Evolutionary conservation across 129 eudicot genomes (phyloP), one percentile per base, ranked within the genome.

Genomic region (Saposhnikovia divaricata): DNA sequence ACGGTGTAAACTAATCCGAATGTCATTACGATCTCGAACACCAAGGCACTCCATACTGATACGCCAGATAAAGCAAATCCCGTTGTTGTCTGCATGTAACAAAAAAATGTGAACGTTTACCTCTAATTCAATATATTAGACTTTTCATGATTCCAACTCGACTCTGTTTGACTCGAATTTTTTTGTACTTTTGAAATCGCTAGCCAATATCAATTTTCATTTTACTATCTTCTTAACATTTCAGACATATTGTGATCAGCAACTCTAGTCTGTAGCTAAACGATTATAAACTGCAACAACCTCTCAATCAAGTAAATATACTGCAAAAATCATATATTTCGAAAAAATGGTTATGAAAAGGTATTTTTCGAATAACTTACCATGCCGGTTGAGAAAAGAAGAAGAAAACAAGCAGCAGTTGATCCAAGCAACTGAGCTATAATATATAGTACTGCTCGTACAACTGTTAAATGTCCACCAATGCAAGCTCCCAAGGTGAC

Each of bases 1-100:
- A 88, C 91, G 9, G 89, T 88, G 89, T 88, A 88, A 9, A 88
- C 92, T 38, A 88, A 83, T n/a, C 89, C 89, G 74, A 88, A 89
- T 4, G 92, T 89, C 88, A 89, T 86, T 46, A 84, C 92, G 43
- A 89, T 86, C 79, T 86, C 90, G 61, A 86, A 86, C 11, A 84
- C 90, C 7, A 89, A 71, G 0, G 77, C 92, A 46, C 79, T 81
- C 90, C 88, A 84, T 37, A 89, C 85, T 0, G 92, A 84, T 21
- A 86, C 87, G 3, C 86, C 90, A 1, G 55, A 38, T 63, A 89
- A 27, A 42, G 88, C 82, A 48, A 89, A 89, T 71, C 85, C 90
- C 0, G 81, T 46, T 15, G 86, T 89, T 34, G 81, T 83, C 90
- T 89, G 85, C 18, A 85, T 23, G 25, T 15, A 70, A 71, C 38